Evolutionary conservation across 176 grass and related monocot genomes (phyloP).

Genomic region (Saccharum officinarum): DNA sequence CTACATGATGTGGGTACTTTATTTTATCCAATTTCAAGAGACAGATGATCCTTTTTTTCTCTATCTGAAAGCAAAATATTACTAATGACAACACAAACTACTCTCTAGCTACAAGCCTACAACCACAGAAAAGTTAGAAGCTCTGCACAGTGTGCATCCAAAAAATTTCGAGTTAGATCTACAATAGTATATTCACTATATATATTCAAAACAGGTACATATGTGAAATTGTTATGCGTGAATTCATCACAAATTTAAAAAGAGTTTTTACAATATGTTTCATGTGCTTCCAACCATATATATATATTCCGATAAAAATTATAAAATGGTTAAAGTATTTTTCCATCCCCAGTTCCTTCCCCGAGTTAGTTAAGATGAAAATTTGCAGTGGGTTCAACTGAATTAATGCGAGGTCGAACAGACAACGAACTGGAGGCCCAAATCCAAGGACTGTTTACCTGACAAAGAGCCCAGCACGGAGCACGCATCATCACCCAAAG

Average conservation of each 20-base stretch:
- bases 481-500: neutral
- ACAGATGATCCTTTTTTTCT: neutral
- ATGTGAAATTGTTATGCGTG: neutral
- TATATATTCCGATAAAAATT: neutral
- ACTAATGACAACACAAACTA: neutral
- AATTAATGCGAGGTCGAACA: constrained; percentile 45
- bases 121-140: neutral
- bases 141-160: too few species aligned
- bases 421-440: constrained; percentile 47
- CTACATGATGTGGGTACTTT: too few species aligned
- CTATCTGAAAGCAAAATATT: neutral
- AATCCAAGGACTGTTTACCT: constrained; percentile 37
- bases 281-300: neutral
- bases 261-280: neutral
- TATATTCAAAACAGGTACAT: too few species aligned
- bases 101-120: neutral
- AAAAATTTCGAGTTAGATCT: too few species aligned
- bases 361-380: too few species aligned
- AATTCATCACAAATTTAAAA: neutral
- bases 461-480: constrained; percentile 50
- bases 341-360: neutral
- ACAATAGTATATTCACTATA: too few species aligned
- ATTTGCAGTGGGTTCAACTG: neutral
- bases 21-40: neutral
- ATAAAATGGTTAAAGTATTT: neutral